Conservation (phyloP, 2,329 filamentous ascomycete species). For the Arthrobotrys sphaeroides region DNA sequence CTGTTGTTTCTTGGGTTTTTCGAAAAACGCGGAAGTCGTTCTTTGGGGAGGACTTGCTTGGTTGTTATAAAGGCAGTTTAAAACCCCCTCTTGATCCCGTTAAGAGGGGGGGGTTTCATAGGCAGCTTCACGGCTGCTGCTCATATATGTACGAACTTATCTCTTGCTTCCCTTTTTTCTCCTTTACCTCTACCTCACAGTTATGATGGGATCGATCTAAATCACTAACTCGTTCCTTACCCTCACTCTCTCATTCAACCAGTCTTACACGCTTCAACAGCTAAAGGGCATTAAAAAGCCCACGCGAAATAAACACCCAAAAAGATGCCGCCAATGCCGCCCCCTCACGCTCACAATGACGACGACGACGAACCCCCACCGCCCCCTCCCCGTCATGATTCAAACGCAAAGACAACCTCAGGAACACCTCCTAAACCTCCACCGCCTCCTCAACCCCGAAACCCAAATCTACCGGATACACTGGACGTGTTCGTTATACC, state of each 20-base stretch:
- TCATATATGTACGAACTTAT: constrained; percentile 35
- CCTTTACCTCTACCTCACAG: not conserved
- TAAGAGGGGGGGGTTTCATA: constrained; percentile 29
- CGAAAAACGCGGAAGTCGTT: too few relatives aligned
- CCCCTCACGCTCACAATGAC: constrained; percentile 2
- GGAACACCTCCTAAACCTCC: constrained; percentile 49
- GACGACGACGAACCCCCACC: constrained; percentile 54
- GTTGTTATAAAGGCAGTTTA: too few relatives aligned
- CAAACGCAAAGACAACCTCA: constrained; percentile 53
- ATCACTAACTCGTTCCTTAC: not conserved
- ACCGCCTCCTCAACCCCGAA: constrained; percentile 38
- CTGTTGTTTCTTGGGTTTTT: too few relatives aligned
- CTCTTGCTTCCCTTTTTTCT: not conserved
- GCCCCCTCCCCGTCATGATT: constrained; percentile 55
- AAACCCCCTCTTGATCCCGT: not conserved
- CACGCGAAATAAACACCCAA: too few relatives aligned
- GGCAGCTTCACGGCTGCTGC: constrained; percentile 41
- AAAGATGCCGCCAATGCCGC: constrained; percentile 15
- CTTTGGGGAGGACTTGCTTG: too few relatives aligned
- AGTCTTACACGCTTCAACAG: too few relatives aligned
- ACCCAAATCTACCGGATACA: constrained; percentile 43
- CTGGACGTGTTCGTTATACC: constrained; percentile 57
- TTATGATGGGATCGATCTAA: too few relatives aligned
- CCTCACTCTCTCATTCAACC: too few relatives aligned
- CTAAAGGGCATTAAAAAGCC: not conserved